phyloP scores from a whole-genome alignment of 495 filamentous ascomycete genomes.

The Podospora fimiseda region DNA sequence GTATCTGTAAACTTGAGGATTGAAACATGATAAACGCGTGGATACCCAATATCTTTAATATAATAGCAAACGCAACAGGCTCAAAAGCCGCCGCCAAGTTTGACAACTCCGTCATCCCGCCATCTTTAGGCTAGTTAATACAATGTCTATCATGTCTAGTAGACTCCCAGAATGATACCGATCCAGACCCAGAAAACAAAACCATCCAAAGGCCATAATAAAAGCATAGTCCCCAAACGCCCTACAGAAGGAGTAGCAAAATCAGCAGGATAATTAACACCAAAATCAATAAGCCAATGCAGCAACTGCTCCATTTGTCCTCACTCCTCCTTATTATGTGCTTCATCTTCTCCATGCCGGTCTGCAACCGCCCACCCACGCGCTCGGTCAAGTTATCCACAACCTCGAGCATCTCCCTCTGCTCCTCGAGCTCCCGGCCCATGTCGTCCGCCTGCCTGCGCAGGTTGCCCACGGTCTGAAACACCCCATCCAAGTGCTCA shows the following conservation, averaged over 20 bases:
- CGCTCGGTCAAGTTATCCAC: slow-evolving; percentile 78
- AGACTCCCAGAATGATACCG: slow-evolving; percentile 8
- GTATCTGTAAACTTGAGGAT: no score
- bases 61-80: slow-evolving; percentile 1
- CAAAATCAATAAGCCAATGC: slow-evolving; percentile 78
- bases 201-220: neutral
- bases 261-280: slow-evolving; percentile 80
- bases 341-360: slow-evolving; percentile 76
- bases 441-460: slow-evolving; percentile 86
- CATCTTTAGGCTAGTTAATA: neutral
- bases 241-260: slow-evolving; percentile 52
- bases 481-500: slow-evolving; percentile 84
- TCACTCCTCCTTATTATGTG: slow-evolving; percentile 87
- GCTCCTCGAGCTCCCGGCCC: slow-evolving; percentile 92
- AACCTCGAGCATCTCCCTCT: slow-evolving; percentile 71
- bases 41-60: slow-evolving; percentile 11
- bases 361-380: slow-evolving; percentile 78
- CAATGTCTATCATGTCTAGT: no score
- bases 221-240: neutral
- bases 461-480: slow-evolving; percentile 83
- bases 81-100: neutral
- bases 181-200: neutral
- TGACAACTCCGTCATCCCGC: no score
- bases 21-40: neutral
- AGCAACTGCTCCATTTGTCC: slow-evolving; percentile 85